These are phyloP conservation scores for Rosellinia necatrix DNA, from an alignment of 2,329 filamentous ascomycete species.

Conservation along the genomic window DNA sequence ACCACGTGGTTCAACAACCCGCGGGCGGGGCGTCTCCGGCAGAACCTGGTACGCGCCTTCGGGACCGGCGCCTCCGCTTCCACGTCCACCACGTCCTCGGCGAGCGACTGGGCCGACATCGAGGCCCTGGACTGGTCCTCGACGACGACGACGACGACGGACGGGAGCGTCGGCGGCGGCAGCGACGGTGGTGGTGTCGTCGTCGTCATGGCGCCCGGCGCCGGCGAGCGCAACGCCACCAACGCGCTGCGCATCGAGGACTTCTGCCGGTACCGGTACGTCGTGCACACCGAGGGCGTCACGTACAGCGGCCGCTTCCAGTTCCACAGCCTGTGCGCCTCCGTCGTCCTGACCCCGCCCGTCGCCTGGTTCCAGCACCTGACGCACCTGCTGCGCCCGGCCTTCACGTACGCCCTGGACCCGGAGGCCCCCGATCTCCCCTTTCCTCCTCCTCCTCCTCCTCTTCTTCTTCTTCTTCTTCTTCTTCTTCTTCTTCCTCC, in stretches of 20 bases:
- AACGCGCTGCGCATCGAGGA: conserved; percentile 55
- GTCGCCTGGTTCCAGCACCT: conserved; percentile 55
- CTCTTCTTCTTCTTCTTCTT: not conserved
- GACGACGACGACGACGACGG: no score
- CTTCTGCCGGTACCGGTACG: conserved; percentile 57
- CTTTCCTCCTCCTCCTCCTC: not conserved
- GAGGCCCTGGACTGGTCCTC: conserved; percentile 48
- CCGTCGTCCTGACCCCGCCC: conserved; percentile 53
- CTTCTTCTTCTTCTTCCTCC: not conserved
- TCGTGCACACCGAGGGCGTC: conserved; percentile 59
- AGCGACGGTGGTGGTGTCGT: not conserved
- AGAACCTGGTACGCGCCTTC: conserved; percentile 45
- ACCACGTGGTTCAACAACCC: conserved; percentile 56
- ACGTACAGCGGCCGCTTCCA: conserved; percentile 57
- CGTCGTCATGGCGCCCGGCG: not conserved
- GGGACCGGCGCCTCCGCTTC: conserved; percentile 32
- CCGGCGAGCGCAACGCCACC: conserved; percentile 40
- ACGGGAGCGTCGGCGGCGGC: no score
- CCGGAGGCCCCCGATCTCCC: conserved; percentile 1
- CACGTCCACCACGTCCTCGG: not conserved
- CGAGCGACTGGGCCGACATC: conserved; percentile 53
- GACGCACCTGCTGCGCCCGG: conserved; percentile 52
- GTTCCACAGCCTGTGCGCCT: conserved; percentile 55
- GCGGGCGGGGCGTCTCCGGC: conserved; percentile 47
- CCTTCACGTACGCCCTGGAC: conserved; percentile 44